Evolutionary conservation across 768 basidiomycete species (phyloP).

Genomic region (Podaxis rugospora): DNA sequence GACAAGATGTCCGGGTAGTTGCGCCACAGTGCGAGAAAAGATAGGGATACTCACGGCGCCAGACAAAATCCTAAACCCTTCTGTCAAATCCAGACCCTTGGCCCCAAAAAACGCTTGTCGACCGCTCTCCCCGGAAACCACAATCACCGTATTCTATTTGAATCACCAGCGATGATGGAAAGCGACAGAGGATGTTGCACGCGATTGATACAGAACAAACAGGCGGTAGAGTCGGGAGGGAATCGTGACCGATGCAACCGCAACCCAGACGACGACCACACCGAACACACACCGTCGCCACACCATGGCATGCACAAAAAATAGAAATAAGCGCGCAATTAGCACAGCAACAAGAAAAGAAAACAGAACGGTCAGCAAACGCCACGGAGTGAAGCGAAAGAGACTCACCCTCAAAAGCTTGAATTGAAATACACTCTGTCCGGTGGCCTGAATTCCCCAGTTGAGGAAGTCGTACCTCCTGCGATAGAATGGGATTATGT

Average conservation of each 20-base stretch:
- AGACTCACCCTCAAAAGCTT: conserved; percentile 57
- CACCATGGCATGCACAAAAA: neutral
- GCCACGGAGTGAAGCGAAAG: conserved; percentile 2
- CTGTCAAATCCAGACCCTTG: conserved; percentile 68
- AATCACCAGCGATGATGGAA: neutral
- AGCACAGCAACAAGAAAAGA: neutral
- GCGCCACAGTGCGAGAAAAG: neutral
- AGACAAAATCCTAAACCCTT: conserved; percentile 76
- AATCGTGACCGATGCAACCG: neutral
- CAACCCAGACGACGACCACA: neutral
- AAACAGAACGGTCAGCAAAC: neutral
- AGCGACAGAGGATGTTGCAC: neutral
- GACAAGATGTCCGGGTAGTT: neutral
- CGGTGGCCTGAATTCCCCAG: conserved; percentile 66
- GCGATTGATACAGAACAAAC: conserved; percentile 10
- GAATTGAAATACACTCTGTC: conserved; percentile 65
- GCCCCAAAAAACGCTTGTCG: conserved; percentile 67
- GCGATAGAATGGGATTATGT: conserved; percentile 65
- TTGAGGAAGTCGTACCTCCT: conserved; percentile 69
- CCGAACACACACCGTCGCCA: neutral
- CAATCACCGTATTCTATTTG: conserved; percentile 65
- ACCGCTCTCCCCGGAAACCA: conserved; percentile 70
- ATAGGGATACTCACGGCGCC: conserved; percentile 55
- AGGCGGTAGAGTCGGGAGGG: conserved; percentile 3
- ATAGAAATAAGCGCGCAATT: neutral